Conservation (phyloP, 192 early-diverging fungal species). For the Ambispora gerdemannii region DNA sequence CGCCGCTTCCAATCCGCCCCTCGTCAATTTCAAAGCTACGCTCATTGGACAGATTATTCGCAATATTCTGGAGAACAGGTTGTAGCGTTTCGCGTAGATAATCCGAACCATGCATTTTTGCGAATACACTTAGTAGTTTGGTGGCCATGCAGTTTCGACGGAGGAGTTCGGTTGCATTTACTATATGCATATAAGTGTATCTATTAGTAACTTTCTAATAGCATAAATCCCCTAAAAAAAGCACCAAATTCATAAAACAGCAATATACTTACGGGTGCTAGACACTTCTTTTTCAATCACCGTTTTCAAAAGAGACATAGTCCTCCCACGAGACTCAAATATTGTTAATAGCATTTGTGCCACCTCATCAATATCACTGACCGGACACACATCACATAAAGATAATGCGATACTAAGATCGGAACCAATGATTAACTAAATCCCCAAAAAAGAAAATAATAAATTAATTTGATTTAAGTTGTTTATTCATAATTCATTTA, state of each 20-base stretch:
- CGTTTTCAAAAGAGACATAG: conserved; percentile 71
- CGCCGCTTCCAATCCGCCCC: conserved; percentile 62
- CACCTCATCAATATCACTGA: conserved; percentile 87
- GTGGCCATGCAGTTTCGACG: conserved; percentile 91
- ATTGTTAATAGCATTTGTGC: conserved; percentile 72
- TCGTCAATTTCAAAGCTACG: conserved; percentile 92
- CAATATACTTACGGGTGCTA: conserved; percentile 62
- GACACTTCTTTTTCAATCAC: conserved; percentile 83
- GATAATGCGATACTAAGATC: conserved; percentile 78
- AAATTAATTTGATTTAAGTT: too few species aligned
- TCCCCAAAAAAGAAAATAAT: too few species aligned
- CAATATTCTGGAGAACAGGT: conserved; percentile 71
- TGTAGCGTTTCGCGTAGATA: conserved; percentile 80
- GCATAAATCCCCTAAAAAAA: too few species aligned
- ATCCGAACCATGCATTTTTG: conserved; percentile 73
- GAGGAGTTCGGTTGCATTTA: conserved; percentile 78
- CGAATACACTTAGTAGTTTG: conserved; percentile 77
- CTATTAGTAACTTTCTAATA: too few species aligned
- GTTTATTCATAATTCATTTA: too few species aligned
- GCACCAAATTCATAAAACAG: too few species aligned
- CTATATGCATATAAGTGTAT: too few species aligned
- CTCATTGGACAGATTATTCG: conserved; percentile 56
- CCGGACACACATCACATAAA: conserved; percentile 79
- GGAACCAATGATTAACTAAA: conserved; percentile 58
- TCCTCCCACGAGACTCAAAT: conserved; percentile 73